Conservation (phyloP, 345 rosid species). For the Lumnitzera littorea region DNA sequence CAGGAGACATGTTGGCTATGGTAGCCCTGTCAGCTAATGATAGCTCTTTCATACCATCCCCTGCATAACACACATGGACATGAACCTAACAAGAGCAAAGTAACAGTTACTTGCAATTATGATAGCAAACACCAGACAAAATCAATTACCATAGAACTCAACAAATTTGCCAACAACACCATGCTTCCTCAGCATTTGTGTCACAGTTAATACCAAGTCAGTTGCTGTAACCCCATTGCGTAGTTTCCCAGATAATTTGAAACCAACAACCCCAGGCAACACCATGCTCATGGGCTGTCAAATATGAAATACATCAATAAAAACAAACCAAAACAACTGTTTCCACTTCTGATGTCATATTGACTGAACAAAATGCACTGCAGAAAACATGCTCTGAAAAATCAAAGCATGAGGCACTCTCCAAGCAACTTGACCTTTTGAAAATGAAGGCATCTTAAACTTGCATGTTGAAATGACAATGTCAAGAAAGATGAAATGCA, state of each 20-base stretch:
- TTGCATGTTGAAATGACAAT: too few species aligned
- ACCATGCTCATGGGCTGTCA: constrained; percentile 99
- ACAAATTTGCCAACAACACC: constrained; percentile 99
- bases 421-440: too few species aligned
- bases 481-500: too few species aligned
- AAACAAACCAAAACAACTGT: too few species aligned
- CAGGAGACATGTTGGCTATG: constrained; percentile 99
- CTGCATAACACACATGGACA: constrained; percentile 29
- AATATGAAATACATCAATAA: neutral
- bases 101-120: constrained; percentile 2
- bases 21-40: constrained; percentile 99
- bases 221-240: constrained; percentile 93
- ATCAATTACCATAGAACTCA: constrained; percentile 80
- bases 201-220: constrained; percentile 92
- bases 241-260: constrained; percentile 82
- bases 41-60: constrained; percentile 85
- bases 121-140: constrained; percentile 10
- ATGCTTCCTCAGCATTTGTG: constrained; percentile 98
- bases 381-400: too few species aligned
- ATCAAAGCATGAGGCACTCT: too few species aligned
- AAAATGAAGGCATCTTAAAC: too few species aligned
- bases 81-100: constrained; percentile 1
- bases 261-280: constrained; percentile 97
- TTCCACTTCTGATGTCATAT: too few species aligned
- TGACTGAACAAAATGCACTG: too few species aligned